Evolutionary conservation across 768 basidiomycete genomes (phyloP).

Genomic region (Leccinum uliginosum): DNA sequence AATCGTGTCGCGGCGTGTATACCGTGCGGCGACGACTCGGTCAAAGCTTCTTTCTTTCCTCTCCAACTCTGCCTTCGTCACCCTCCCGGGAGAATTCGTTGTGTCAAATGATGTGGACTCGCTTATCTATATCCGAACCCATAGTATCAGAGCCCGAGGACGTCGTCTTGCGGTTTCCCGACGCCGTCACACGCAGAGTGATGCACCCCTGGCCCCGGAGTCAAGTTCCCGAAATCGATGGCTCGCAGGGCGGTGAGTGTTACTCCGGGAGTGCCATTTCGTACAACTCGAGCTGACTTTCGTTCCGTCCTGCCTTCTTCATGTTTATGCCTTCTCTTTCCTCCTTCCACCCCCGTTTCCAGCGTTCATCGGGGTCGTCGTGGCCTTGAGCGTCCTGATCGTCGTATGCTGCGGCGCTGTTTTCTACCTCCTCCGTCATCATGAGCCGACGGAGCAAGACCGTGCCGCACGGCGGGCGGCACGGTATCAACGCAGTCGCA

Average conservation of each 20-base stretch:
- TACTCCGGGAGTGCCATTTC: neutral
- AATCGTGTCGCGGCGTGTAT: constrained; percentile 2
- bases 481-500: constrained; percentile 24
- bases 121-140: neutral
- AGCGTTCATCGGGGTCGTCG: constrained; percentile 61
- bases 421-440: constrained; percentile 51
- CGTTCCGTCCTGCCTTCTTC: neutral
- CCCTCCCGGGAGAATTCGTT: neutral
- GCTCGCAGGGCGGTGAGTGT: constrained; percentile 45
- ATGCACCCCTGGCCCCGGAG: constrained; percentile 15
- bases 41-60: neutral
- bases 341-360: neutral
- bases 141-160: neutral
- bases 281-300: neutral
- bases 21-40: neutral
- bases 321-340: neutral
- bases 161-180: neutral
- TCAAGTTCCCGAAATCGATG: constrained; percentile 44
- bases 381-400: constrained; percentile 51
- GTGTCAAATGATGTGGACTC: neutral
- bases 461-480: constrained; percentile 33
- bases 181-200: neutral
- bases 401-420: constrained; percentile 49
- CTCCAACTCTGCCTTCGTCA: neutral
- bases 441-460: constrained; percentile 40